Evolutionary conservation across 1,139 yeast genomes (phyloP).

Genomic region (Casaregolazyma suthepensis): DNA sequence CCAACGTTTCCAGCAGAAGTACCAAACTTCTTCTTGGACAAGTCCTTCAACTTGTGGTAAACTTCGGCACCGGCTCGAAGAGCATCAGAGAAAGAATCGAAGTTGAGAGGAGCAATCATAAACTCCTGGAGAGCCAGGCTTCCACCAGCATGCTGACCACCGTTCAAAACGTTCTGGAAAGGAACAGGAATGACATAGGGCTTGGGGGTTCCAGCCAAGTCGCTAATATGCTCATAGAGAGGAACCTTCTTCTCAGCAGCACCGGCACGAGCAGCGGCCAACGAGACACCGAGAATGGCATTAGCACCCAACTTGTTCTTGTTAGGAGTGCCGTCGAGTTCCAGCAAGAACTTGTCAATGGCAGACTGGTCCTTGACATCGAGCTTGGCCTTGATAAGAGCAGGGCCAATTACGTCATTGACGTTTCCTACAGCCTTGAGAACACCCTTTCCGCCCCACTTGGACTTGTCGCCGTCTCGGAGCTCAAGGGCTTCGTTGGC

Average conservation of each 20-base stretch:
- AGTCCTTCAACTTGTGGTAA: conserved; percentile 87
- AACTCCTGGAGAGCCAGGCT: conserved; percentile 97
- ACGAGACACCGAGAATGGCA: conserved; percentile 91
- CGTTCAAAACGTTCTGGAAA: conserved; percentile 95
- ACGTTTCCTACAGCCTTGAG: conserved; percentile 87
- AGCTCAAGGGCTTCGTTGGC: conserved; percentile 91
- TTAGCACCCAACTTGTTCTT: conserved; percentile 93
- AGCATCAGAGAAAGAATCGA: conserved; percentile 84
- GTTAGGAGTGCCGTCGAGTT: conserved; percentile 89
- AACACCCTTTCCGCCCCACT: conserved; percentile 97
- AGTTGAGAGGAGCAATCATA: conserved; percentile 94
- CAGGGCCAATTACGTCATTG: conserved; percentile 85
- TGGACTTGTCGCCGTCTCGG: conserved; percentile 89
- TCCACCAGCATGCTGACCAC: conserved; percentile 99
- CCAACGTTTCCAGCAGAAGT: conserved; percentile 98
- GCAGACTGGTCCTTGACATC: conserved; percentile 75
- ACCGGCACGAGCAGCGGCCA: conserved; percentile 91
- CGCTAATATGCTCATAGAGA: conserved; percentile 79
- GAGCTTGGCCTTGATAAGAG: conserved; percentile 63
- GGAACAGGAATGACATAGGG: conserved; percentile 92
- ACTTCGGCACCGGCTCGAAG: conserved; percentile 94
- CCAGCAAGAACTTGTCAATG: conserved; percentile 69
- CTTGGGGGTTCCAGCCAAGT: conserved; percentile 56
- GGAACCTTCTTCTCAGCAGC: conserved; percentile 88
- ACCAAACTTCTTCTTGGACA: conserved; percentile 91